A percentile compares a stretch with the other conserved stretches of the same genome.
phyloP scores from a whole-genome alignment of 2,329 filamentous ascomycete species.

The Pestalotiopsis sp. region DNA sequence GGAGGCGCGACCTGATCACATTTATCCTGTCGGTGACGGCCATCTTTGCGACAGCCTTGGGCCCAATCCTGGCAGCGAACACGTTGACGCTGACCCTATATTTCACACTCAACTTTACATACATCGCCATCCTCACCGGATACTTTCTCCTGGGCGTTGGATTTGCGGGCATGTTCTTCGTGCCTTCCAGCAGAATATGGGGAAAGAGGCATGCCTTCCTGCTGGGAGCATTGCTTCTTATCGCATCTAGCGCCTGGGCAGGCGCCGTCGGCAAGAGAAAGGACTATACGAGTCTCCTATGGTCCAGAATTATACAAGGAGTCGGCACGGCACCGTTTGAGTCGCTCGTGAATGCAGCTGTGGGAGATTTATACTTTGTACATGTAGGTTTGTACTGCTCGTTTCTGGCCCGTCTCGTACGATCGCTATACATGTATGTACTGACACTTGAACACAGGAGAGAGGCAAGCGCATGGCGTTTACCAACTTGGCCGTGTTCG shows the following conservation, averaged over 20 bases:
- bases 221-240: slow-evolving; percentile 72
- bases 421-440: not conserved
- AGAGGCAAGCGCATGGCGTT: slow-evolving; percentile 87
- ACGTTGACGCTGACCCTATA: slow-evolving; percentile 74
- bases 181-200: slow-evolving; percentile 86
- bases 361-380: slow-evolving; percentile 90
- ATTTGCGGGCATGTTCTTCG: slow-evolving; percentile 79
- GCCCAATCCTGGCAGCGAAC: slow-evolving; percentile 85
- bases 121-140: slow-evolving; percentile 80
- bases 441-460: slow-evolving; percentile 44
- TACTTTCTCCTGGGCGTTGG: slow-evolving; percentile 86
- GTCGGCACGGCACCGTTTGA: slow-evolving; percentile 88
- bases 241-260: slow-evolving; percentile 77
- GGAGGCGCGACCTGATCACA: slow-evolving; percentile 81
- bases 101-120: slow-evolving; percentile 68
- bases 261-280: slow-evolving; percentile 63
- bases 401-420: not conserved
- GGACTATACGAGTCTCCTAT: slow-evolving; percentile 73
- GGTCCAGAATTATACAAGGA: slow-evolving; percentile 82
- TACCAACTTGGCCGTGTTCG: slow-evolving; percentile 59
- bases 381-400: slow-evolving; percentile 56
- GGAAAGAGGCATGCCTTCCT: slow-evolving; percentile 90
- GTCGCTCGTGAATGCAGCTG: slow-evolving; percentile 82
- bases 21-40: slow-evolving; percentile 76
- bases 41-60: slow-evolving; percentile 82